Conservation (phyloP, 306 rosid species). For the Vigna unguiculata region DNA sequence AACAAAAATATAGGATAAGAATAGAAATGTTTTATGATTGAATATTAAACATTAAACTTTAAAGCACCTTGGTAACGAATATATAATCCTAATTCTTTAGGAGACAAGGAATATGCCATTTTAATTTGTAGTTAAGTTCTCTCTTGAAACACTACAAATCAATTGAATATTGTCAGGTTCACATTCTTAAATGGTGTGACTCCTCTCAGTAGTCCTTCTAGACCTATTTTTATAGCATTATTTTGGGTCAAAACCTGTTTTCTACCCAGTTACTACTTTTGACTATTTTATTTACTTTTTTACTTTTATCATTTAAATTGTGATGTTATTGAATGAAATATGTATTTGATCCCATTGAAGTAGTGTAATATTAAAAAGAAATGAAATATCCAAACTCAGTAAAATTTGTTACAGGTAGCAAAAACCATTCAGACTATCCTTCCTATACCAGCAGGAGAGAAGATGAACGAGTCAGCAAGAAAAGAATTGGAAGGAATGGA, state of each 20-base stretch:
- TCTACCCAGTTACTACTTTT: too few relatives aligned
- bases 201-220: too few relatives aligned
- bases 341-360: background rate
- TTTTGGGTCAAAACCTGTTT: background rate
- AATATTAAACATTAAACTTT: too few relatives aligned
- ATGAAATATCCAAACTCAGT: slow-evolving; percentile 46
- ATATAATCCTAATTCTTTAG: too few relatives aligned
- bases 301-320: background rate
- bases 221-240: too few relatives aligned
- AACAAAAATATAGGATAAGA: too few relatives aligned
- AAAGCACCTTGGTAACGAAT: too few relatives aligned
- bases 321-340: slow-evolving; percentile 11
- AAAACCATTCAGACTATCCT: slow-evolving; percentile 54
- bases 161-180: background rate
- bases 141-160: background rate
- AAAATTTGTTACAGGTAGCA: slow-evolving; percentile 64
- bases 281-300: background rate
- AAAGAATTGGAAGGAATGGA: slow-evolving; percentile 74
- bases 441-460: slow-evolving; percentile 43
- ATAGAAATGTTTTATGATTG: too few relatives aligned
- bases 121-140: background rate
- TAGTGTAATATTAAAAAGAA: background rate
- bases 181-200: background rate
- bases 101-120: background rate
- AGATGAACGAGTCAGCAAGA: slow-evolving; percentile 31